Percentiles rank a stretch among this genome's conserved stretches.
Evolutionary conservation across 129 eudicot species (phyloP).

Genomic region (Flaveria linearis): DNA sequence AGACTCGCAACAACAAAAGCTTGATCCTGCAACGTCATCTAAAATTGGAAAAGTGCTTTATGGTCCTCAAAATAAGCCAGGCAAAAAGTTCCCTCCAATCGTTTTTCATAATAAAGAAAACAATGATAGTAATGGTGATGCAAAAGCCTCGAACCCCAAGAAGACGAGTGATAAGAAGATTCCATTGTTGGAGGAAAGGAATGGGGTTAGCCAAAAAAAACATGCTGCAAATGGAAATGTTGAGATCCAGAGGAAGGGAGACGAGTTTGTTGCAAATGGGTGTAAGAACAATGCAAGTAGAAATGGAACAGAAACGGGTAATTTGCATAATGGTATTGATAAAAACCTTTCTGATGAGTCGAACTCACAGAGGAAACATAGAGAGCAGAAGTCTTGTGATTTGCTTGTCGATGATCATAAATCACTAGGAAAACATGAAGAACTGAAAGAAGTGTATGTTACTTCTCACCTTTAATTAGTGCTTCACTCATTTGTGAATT

Average conservation of each 20-base stretch:
- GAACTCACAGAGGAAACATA: slow-evolving; percentile 50
- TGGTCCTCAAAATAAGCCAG: slow-evolving; percentile 37
- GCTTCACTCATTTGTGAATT: slow-evolving; percentile 17
- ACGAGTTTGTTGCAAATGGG: slow-evolving; percentile 27
- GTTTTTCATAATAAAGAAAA: slow-evolving; percentile 49
- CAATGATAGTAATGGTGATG: slow-evolving; percentile 41
- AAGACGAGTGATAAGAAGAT: slow-evolving; percentile 42
- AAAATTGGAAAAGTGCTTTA: slow-evolving; percentile 43
- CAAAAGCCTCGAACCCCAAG: slow-evolving; percentile 21
- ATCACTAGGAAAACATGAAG: slow-evolving; percentile 43
- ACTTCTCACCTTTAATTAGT: slow-evolving; percentile 27
- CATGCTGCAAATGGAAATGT: slow-evolving; percentile 45
- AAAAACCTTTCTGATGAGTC: slow-evolving; percentile 35
- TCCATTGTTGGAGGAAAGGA: slow-evolving; percentile 33
- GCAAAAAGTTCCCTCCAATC: slow-evolving; percentile 37
- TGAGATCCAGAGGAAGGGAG: slow-evolving; percentile 28
- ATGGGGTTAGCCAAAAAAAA: slow-evolving; percentile 43
- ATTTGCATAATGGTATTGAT: slow-evolving; percentile 41
- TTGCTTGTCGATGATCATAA: slow-evolving; percentile 51
- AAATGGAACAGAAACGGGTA: slow-evolving; percentile 28
- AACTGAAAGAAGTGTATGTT: slow-evolving; percentile 68
- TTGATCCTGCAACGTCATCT: slow-evolving; percentile 29
- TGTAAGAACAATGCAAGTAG: slow-evolving; percentile 33
- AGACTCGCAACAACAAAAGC: slow-evolving; percentile 38
- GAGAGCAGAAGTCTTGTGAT: slow-evolving; percentile 40